A percentile compares a stretch with the other conserved stretches of the same genome.
Evolutionary conservation across 164 flowering plant genomes (phyloP).

Genomic region (Vitis rotundifolia): DNA sequence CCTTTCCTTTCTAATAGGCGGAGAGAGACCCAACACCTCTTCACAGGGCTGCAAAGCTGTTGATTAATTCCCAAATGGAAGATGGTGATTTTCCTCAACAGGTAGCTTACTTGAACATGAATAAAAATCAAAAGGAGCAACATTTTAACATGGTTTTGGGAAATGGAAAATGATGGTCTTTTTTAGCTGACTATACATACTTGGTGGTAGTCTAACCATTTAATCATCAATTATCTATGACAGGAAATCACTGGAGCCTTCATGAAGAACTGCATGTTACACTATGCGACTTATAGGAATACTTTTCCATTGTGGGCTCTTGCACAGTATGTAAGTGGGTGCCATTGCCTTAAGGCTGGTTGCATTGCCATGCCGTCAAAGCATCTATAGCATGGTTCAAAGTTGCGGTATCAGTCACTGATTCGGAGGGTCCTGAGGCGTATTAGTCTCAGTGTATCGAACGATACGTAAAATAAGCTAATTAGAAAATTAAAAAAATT

Average conservation of each 20-base stretch:
- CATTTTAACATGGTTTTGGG: too few species aligned
- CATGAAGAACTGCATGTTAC: conserved; percentile 32
- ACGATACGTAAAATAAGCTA: too few species aligned
- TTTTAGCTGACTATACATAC: too few species aligned
- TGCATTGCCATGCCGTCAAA: too few species aligned
- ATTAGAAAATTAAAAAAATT: too few species aligned
- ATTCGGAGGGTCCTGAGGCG: too few species aligned
- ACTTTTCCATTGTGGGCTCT: conserved; percentile 40
- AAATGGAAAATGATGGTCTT: too few species aligned
- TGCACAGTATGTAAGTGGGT: conserved; percentile 33
- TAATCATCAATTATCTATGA: not conserved
- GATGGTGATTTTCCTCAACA: conserved; percentile 48
- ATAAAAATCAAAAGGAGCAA: too few species aligned
- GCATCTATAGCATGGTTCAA: too few species aligned
- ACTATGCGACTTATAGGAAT: conserved; percentile 25
- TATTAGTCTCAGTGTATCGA: too few species aligned
- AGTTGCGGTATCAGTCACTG: too few species aligned
- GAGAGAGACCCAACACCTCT: conserved; percentile 37
- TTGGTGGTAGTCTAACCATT: too few species aligned
- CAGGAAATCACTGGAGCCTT: conserved; percentile 34
- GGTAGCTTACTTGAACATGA: conserved; percentile 15
- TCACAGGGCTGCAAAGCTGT: conserved; percentile 36
- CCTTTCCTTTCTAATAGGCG: conserved; percentile 9
- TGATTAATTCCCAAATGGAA: conserved; percentile 41
- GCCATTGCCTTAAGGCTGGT: conserved; percentile 3